Evolutionary conservation across 768 basidiomycete species (phyloP).

Genomic region (Crucibulum laeve): DNA sequence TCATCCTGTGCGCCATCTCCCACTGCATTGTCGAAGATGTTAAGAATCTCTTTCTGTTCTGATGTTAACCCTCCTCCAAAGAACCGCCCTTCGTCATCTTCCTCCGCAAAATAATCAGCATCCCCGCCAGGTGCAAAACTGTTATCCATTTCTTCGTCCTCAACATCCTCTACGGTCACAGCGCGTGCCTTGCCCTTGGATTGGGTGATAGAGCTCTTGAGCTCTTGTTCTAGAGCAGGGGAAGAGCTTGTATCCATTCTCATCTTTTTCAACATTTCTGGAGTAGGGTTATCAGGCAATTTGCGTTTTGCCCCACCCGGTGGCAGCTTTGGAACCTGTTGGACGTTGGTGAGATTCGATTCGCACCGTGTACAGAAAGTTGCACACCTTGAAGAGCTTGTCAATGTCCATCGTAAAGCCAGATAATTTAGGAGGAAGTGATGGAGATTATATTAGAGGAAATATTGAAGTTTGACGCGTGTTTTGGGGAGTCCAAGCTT

Average conservation of each 20-base stretch:
- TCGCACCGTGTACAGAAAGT: not conserved
- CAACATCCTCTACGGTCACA: constrained; percentile 60
- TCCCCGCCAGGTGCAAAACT: constrained; percentile 83
- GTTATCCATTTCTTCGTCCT: constrained; percentile 40
- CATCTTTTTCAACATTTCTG: constrained; percentile 82
- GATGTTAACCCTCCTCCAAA: constrained; percentile 90
- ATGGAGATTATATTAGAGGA: not conserved
- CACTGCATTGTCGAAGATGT: constrained; percentile 82
- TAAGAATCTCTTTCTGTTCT: constrained; percentile 93
- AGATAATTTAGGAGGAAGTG: not conserved
- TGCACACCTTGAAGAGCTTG: constrained; percentile 43
- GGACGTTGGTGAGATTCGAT: not conserved
- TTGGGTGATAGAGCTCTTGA: constrained; percentile 7
- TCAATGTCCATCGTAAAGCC: constrained; percentile 40
- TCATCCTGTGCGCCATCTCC: constrained; percentile 62
- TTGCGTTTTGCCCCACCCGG: constrained; percentile 63
- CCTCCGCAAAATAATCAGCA: constrained; percentile 86
- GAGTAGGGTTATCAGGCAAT: constrained; percentile 71
- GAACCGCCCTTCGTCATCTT: constrained; percentile 90
- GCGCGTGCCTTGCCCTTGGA: constrained; percentile 24
- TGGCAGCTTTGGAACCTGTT: constrained; percentile 68
- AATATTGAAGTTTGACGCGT: constrained; percentile 7
- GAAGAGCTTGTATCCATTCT: constrained; percentile 40
- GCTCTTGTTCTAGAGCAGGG: constrained; percentile 7
- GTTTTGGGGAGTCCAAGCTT: too few relatives aligned